phyloP scores from a whole-genome alignment of 768 basidiomycete species.

The Crassisporium funariophilum region DNA sequence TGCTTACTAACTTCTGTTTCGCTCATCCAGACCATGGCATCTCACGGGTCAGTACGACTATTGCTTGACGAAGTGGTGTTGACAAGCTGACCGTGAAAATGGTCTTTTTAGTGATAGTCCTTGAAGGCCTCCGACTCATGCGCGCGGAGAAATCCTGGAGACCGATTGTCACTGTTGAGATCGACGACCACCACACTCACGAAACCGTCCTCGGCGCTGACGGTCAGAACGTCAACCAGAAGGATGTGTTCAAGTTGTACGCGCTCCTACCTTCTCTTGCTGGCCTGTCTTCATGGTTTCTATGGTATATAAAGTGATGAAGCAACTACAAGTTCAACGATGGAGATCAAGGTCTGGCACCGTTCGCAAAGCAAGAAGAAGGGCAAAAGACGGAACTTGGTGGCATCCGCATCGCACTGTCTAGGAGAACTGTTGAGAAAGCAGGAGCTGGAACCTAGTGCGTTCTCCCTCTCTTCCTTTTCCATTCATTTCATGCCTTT shows the following conservation, averaged over 20 bases:
- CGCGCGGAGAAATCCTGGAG: conserved; percentile 68
- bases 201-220: conserved; percentile 66
- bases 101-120: conserved; percentile 36
- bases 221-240: conserved; percentile 71
- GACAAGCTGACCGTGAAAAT: not conserved
- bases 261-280: conserved; percentile 20
- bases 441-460: conserved; percentile 49
- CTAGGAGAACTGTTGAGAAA: conserved; percentile 55
- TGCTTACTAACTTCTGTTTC: too few relatives aligned
- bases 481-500: conserved; percentile 1
- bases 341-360: conserved; percentile 61
- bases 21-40: conserved; percentile 30
- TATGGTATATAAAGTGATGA: conserved; percentile 36
- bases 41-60: conserved; percentile 36
- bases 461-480: conserved; percentile 18
- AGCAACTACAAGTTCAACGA: conserved; percentile 35
- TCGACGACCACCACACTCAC: conserved; percentile 52
- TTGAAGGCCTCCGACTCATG: conserved; percentile 48
- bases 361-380: conserved; percentile 66
- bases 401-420: conserved; percentile 52
- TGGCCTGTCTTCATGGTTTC: not conserved
- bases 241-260: conserved; percentile 54
- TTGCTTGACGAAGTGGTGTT: not conserved
- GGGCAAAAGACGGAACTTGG: conserved; percentile 50
- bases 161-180: conserved; percentile 60